phyloP scores from a whole-genome alignment of 768 basidiomycete species.

The Cystobasidium onofrii region DNA sequence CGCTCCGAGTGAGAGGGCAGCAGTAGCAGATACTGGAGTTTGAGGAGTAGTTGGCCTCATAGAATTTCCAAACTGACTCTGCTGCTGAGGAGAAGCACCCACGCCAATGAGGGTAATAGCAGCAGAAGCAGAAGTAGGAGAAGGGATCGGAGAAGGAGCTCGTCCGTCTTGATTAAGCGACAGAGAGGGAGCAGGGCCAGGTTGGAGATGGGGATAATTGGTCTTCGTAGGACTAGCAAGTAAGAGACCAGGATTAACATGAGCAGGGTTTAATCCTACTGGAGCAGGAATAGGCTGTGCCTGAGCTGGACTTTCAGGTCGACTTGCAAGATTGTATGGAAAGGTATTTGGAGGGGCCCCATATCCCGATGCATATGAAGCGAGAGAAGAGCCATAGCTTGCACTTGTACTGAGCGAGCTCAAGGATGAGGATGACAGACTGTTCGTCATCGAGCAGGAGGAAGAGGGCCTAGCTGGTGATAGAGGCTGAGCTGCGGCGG shows the following conservation, averaged over 20 bases:
- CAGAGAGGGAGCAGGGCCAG: not conserved
- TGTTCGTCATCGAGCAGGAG: slow-evolving; percentile 5
- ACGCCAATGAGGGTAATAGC: slow-evolving; percentile 33
- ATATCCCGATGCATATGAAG: not conserved
- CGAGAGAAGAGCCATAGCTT: not conserved
- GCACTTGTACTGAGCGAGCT: not conserved
- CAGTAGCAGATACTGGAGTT: slow-evolving; percentile 34
- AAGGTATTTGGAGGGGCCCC: slow-evolving; percentile 9
- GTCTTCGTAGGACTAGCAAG: not conserved
- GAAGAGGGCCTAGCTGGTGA: not conserved
- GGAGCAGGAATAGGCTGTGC: not conserved
- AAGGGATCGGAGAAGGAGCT: slow-evolving; percentile 33
- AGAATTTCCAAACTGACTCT: slow-evolving; percentile 46
- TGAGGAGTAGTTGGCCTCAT: slow-evolving; percentile 39
- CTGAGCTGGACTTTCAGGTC: not conserved
- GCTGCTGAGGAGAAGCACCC: slow-evolving; percentile 42
- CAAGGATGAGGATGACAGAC: not conserved
- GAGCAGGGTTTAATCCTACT: not conserved
- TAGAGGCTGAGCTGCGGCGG: not conserved
- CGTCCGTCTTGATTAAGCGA: not conserved
- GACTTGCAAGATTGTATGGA: slow-evolving; percentile 21
- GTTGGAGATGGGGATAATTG: not conserved
- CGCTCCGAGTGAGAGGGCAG: not conserved
- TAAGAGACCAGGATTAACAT: not conserved
- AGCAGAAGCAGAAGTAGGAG: slow-evolving; percentile 42